Conservation (phyloP, 164 flowering plant genomes). For the Dillenia turbinata region DNA sequence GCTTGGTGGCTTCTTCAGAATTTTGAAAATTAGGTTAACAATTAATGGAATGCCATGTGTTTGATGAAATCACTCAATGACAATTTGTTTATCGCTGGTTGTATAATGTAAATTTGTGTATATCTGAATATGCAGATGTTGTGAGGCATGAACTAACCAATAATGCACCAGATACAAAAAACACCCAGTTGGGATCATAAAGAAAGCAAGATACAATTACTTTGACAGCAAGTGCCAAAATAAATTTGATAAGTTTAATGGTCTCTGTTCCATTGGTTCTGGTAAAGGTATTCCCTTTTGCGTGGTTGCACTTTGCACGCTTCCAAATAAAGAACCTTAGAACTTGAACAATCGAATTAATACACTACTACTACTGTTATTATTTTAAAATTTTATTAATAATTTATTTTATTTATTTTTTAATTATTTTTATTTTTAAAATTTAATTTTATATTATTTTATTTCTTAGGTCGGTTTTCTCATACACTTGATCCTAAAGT, state of each 20-base stretch:
- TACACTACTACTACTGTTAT: too few relatives aligned
- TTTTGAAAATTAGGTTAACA: neutral
- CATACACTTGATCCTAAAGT: too few relatives aligned
- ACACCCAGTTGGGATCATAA: constrained; percentile 89
- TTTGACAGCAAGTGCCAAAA: constrained; percentile 61
- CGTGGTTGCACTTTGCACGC: too few relatives aligned
- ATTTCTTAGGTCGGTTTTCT: too few relatives aligned
- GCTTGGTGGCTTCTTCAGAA: neutral
- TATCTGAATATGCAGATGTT: constrained; percentile 46
- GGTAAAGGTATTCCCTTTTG: constrained; percentile 46
- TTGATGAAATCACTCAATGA: neutral
- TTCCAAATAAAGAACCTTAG: too few relatives aligned
- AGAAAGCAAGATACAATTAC: constrained; percentile 81
- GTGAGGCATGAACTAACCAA: constrained; percentile 89
- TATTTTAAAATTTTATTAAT: too few relatives aligned
- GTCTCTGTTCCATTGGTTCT: constrained; percentile 82
- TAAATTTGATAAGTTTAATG: constrained; percentile 71
- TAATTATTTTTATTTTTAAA: too few relatives aligned
- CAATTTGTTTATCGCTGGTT: neutral
- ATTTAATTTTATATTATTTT: too few relatives aligned
- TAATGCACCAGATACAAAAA: constrained; percentile 77
- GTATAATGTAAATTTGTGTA: constrained; percentile 1
- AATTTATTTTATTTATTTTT: too few relatives aligned
- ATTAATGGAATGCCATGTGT: neutral
- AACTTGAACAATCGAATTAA: too few relatives aligned